A percentile compares a stretch with the other conserved stretches of the same genome.
Evolutionary conservation across 768 basidiomycete genomes (phyloP).

Genomic region (Naganishia randhawae): DNA sequence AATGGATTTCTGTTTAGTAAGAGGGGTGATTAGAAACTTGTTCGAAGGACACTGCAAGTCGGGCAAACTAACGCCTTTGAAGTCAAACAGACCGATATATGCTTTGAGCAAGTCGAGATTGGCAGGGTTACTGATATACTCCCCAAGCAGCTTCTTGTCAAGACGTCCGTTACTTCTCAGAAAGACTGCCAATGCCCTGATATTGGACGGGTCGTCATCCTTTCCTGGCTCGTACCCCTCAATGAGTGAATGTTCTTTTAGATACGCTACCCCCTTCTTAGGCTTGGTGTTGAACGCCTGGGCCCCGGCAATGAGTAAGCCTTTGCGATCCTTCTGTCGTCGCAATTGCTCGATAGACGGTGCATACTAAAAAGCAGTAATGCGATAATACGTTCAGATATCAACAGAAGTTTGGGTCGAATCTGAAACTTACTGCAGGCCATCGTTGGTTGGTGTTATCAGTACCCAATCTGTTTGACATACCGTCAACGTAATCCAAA

Average conservation of each 20-base stretch:
- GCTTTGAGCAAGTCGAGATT: conserved; percentile 78
- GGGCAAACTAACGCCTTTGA: conserved; percentile 58
- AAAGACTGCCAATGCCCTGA: conserved; percentile 65
- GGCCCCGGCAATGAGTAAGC: conserved; percentile 75
- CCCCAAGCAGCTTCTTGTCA: conserved; percentile 89
- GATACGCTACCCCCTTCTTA: conserved; percentile 79
- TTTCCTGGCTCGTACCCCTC: conserved; percentile 31
- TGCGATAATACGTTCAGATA: neutral
- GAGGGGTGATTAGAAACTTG: neutral
- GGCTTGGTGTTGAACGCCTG: conserved; percentile 88
- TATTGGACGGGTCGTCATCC: conserved; percentile 31
- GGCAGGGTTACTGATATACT: conserved; percentile 84
- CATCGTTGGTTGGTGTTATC: conserved; percentile 55
- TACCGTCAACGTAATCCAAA: conserved; percentile 78
- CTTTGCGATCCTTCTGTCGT: conserved; percentile 75
- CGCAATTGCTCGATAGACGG: conserved; percentile 59
- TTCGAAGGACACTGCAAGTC: neutral
- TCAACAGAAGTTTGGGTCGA: neutral
- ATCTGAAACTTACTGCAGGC: conserved; percentile 57
- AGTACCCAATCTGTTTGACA: conserved; percentile 61
- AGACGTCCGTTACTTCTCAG: conserved; percentile 76
- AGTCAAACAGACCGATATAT: conserved; percentile 84
- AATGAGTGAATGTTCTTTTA: conserved; percentile 89
- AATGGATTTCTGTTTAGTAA: conserved; percentile 70
- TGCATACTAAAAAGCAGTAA: neutral